These are phyloP conservation scores for Trapa bicornis DNA, from an alignment of 345 rosid species.

Conservation along the genomic window DNA sequence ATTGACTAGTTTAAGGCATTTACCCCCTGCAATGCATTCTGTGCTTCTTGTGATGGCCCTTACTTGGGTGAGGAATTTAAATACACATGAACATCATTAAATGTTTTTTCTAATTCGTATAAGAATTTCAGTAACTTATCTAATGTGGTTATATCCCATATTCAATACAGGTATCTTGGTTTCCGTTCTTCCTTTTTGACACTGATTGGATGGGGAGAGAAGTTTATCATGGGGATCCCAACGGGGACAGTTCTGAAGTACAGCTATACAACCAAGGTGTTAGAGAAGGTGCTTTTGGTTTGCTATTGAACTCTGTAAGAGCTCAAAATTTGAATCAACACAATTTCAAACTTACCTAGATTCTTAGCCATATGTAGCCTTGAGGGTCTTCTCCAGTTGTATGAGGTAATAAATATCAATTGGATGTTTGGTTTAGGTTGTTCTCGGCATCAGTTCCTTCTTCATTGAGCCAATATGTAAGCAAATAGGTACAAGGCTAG, in stretches of 20 bases:
- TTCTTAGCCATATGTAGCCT: not conserved
- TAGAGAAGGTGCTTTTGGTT: conserved; percentile 98
- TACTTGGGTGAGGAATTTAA: conserved; percentile 59
- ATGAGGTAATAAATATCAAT: conserved; percentile 1
- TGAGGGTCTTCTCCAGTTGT: not conserved
- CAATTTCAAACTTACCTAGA: not conserved
- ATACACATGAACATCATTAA: not conserved
- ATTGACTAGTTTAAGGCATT: conserved; percentile 88
- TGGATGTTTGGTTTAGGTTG: conserved; percentile 38
- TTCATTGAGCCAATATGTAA: conserved; percentile 83
- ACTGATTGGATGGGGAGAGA: conserved; percentile 99
- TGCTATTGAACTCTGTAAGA: conserved; percentile 99
- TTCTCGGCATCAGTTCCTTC: conserved; percentile 91
- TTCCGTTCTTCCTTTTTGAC: conserved; percentile 94
- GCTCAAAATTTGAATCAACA: conserved; percentile 29
- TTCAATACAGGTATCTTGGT: conserved; percentile 81
- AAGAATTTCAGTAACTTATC: not conserved
- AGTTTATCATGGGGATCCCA: conserved; percentile 91
- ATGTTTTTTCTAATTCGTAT: not conserved
- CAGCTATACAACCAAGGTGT: conserved; percentile 74
- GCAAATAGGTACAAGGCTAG: conserved; percentile 61
- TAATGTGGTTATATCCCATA: not conserved
- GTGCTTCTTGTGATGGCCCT: conserved; percentile 93
- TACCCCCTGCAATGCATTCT: conserved; percentile 85
- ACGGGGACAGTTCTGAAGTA: conserved; percentile 36